These are phyloP conservation scores for Peribolospora kevripleyi DNA, from an alignment of 768 basidiomycete species.

Conservation along the genomic window DNA sequence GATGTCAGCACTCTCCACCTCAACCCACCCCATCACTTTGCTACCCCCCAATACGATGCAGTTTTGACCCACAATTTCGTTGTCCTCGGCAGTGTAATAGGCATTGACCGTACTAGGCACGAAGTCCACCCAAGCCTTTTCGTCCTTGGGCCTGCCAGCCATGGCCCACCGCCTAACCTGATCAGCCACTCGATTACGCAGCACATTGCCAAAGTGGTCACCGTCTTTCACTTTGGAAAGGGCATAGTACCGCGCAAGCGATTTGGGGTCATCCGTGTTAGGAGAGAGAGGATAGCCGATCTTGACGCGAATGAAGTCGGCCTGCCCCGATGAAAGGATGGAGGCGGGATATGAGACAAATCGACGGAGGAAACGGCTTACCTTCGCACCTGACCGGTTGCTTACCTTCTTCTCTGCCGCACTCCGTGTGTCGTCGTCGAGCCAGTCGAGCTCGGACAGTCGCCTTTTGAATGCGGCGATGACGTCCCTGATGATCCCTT, in stretches of 20 bases:
- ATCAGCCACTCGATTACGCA: slow-evolving; percentile 38
- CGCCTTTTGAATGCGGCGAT: slow-evolving; percentile 60
- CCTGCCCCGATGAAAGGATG: slow-evolving; percentile 22
- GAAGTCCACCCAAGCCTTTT: slow-evolving; percentile 18
- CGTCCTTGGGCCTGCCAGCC: slow-evolving; percentile 45
- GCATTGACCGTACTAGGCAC: slow-evolving; percentile 37
- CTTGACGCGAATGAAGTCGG: slow-evolving; percentile 60
- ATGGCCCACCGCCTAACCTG: slow-evolving; percentile 46
- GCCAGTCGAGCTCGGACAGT: slow-evolving; percentile 55
- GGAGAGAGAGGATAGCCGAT: slow-evolving; percentile 76
- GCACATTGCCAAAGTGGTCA: slow-evolving; percentile 64
- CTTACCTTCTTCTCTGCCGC: slow-evolving; percentile 63
- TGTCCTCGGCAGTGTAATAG: slow-evolving; percentile 64
- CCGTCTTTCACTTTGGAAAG: slow-evolving; percentile 34
- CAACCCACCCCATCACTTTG: neutral
- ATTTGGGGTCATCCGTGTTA: slow-evolving; percentile 42
- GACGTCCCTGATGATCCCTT: slow-evolving; percentile 56
- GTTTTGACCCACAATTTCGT: slow-evolving; percentile 35
- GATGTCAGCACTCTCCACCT: neutral
- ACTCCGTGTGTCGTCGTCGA: slow-evolving; percentile 57
- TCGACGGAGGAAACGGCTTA: neutral
- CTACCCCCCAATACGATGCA: neutral
- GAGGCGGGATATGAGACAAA: slow-evolving; percentile 2
- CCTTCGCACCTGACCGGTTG: neutral
- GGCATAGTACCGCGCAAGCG: slow-evolving; percentile 49